Conservation (phyloP, 345 rosid genomes). For the Firmiana major region DNA sequence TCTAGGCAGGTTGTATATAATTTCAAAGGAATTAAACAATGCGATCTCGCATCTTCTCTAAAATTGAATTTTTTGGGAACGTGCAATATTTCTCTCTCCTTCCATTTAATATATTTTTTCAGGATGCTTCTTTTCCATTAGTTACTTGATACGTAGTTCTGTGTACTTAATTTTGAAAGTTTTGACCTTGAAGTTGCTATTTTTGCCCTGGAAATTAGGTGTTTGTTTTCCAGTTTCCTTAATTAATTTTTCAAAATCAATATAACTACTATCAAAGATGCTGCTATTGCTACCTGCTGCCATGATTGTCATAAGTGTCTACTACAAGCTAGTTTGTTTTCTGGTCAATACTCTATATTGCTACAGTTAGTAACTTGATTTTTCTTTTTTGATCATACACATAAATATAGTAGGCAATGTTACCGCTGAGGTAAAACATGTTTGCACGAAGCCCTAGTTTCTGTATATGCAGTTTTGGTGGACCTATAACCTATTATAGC, state of each 20-base stretch:
- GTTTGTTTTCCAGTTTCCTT: background rate
- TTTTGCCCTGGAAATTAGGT: background rate
- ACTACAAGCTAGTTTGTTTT: background rate
- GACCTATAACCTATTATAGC: background rate
- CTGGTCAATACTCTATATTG: background rate
- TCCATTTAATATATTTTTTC: background rate
- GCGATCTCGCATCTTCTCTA: background rate
- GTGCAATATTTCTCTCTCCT: background rate
- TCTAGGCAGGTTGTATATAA: background rate
- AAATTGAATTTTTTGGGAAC: background rate
- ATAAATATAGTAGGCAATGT: background rate
- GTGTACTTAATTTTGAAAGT: background rate
- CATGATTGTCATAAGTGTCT: background rate
- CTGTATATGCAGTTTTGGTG: background rate
- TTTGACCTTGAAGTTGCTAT: too few relatives aligned
- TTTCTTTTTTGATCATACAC: background rate
- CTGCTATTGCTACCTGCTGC: background rate
- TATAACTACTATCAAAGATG: background rate
- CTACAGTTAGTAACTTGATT: background rate
- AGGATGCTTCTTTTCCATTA: background rate
- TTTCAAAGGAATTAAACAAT: background rate
- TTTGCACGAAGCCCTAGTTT: background rate
- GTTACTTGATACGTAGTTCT: background rate
- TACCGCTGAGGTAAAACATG: background rate
- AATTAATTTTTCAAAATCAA: background rate